Base-by-base conservation (phyloP, 331 rosid genomes). In the Rosa hybrid region DNA sequence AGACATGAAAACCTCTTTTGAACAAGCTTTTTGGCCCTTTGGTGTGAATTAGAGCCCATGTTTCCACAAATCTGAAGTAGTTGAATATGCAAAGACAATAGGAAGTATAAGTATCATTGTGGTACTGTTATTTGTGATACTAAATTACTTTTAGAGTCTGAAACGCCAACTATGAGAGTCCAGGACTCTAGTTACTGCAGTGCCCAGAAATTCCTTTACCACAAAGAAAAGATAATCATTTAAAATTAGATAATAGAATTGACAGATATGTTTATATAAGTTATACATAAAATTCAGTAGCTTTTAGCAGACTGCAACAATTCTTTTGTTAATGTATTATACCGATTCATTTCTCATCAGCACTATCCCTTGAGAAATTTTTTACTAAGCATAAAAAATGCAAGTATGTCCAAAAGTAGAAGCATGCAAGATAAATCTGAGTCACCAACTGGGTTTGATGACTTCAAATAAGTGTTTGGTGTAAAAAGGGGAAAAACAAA, bases 1-100 rank as follows among this genome's bases (percentile, higher is more conserved):
- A 45, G 10, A 18, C 25, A 50, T 50, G 77, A 78, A 77, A 20
- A 94, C 99, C 99, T 94, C 98, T 75, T 91, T 91, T 34, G 88
- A 46, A 80, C 83, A 81, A 77, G 85, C 80, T 45, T 82, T 90
- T 78, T 85, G 87, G 79, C 89, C 90, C 75, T 86, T 91, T 57
- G 25, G 83, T 60, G 83, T 86, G 83, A 92, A 89, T 90, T 87
- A 90, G 78, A 95, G 89, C 77, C 94, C 98, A 51, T 81, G 86
- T 76, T 77, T 84, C 98, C 98, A 93, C 0, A 78, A 81, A 67
- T 85, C 85, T 39, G 94, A 90, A 75, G 86, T 80, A 78, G 92
- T 98, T 93, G 93, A 86, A 90, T 77, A 87, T 71, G 53, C 74
- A 88, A 77, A 38, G 51, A 6, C 39, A 68, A 25, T 68, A 59